These are phyloP conservation scores for Kurtzmaniella quercitrusa DNA, from an alignment of 1,139 yeast species.

Conservation along the genomic window DNA sequence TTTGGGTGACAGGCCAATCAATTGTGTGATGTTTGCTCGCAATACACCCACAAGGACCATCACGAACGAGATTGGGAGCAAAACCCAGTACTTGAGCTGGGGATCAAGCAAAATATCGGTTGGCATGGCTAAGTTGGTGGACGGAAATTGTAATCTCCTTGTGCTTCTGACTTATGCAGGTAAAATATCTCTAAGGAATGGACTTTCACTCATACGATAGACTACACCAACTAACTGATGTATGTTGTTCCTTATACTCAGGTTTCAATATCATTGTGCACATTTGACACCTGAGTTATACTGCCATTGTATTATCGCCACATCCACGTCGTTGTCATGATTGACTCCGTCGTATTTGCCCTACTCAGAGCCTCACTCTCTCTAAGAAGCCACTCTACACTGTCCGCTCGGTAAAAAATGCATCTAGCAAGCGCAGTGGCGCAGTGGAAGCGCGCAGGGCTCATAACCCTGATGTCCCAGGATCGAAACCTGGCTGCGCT, in stretches of 20 bases:
- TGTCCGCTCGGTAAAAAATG: no score
- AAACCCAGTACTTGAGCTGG: slow-evolving; percentile 81
- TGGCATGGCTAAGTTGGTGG: slow-evolving; percentile 1
- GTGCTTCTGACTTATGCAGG: not conserved
- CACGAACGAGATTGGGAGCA: slow-evolving; percentile 81
- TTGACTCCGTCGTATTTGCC: no score
- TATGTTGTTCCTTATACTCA: no score
- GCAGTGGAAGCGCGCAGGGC: slow-evolving; percentile 99
- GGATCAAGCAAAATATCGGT: slow-evolving; percentile 64
- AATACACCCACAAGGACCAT: slow-evolving; percentile 89
- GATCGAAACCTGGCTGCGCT: slow-evolving; percentile 98
- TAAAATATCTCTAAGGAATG: not conserved
- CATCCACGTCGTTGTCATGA: no score
- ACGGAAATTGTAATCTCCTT: not conserved
- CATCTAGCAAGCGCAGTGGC: slow-evolving; percentile 61
- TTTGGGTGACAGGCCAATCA: slow-evolving; percentile 58
- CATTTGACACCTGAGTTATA: no score
- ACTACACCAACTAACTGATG: no score
- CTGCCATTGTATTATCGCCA: no score
- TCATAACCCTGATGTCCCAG: slow-evolving; percentile 98
- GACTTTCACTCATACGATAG: no score
- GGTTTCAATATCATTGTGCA: no score
- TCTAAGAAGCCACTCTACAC: no score
- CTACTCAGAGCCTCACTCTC: no score
- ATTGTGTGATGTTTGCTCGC: slow-evolving; percentile 61